phyloP scores from a whole-genome alignment of 352 stramenopile genomes.

The Phytophthora quininea region DNA sequence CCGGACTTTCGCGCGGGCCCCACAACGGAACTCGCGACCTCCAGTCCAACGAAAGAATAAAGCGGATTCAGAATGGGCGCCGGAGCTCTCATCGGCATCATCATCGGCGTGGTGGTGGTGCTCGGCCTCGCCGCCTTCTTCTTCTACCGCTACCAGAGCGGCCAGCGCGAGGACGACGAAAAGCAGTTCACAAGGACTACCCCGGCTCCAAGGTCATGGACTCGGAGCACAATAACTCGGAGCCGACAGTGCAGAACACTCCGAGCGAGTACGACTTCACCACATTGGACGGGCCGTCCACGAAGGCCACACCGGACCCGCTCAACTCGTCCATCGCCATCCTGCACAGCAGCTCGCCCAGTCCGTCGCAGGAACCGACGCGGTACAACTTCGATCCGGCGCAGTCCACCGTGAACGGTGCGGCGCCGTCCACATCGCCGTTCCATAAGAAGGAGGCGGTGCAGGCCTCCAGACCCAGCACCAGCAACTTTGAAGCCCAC shows the following conservation, averaged over 20 bases:
- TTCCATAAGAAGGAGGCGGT: conserved; percentile 49
- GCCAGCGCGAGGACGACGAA: conserved; percentile 35
- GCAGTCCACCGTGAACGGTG: conserved; percentile 35
- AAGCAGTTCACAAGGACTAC: conserved; percentile 51
- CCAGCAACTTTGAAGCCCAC: conserved; percentile 56
- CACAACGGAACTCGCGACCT: conserved; percentile 1
- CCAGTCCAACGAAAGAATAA: background rate
- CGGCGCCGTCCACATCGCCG: conserved; percentile 33
- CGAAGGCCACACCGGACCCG: conserved; percentile 30
- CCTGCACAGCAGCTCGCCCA: conserved; percentile 24
- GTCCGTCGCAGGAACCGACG: conserved; percentile 30
- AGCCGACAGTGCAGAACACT: conserved; percentile 33
- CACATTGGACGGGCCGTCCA: conserved; percentile 28
- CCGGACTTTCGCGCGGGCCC: background rate
- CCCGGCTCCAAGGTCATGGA: conserved; percentile 30
- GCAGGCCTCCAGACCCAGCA: conserved; percentile 49
- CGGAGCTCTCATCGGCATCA: conserved; percentile 46
- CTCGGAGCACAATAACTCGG: conserved; percentile 12
- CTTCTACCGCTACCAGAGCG: conserved; percentile 35
- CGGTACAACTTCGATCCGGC: conserved; percentile 46
- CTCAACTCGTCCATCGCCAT: conserved; percentile 41
- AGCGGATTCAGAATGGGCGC: conserved; percentile 39
- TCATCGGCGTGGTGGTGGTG: conserved; percentile 46
- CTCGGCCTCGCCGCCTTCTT: conserved; percentile 45
- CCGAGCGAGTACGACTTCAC: conserved; percentile 47